Evolutionary conservation across 345 rosid genomes (phyloP), one percentile per base, ranked within the genome.

Genomic region (Gossypium herbaceum): DNA sequence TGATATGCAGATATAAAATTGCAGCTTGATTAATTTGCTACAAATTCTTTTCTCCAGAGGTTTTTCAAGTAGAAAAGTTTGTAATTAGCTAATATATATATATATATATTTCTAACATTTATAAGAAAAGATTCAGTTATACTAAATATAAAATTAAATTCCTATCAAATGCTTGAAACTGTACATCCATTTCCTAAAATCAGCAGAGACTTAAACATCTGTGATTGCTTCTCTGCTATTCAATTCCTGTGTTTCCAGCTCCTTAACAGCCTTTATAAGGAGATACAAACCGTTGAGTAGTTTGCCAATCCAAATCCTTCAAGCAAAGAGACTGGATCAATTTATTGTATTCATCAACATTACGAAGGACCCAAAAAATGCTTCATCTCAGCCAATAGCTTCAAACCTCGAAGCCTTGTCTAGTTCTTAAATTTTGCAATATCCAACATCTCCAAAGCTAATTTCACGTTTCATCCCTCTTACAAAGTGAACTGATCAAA

Each of bases 291-390:
- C 92, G 58, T 75, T 84, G 68, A 81, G 74, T 72, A 94, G 77
- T 87, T 75, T 77, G 81, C 94, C 94, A 91, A 79, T 94, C 95
- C 73, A 91, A 73, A 1, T 91, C 89, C 88, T 85, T 89, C 63
- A 94, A 81, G 83, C 97, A 89, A 54, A 86, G 90, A 27, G 97
- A 91, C 64, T 88, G 94, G 43, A 94, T 91, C 83, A 92, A 73
- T 82, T 94, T 92, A 51, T 64, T 88, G 78, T 92, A 92, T 78
- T 91, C 98, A 63, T 92, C 97, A 9, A 72, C 85, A 73, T 79
- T 87, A 66, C 91, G 89, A 45, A 80, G 71, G 70, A 91, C 91
- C 9, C 91, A 97, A 12, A 63, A 34, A 86, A n/a, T 78, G 74
- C 81, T 85, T 84, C 97, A 94, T 92, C 81, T 94, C 97, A 39